These are phyloP conservation scores for Claviceps spartinae DNA, from an alignment of 2,329 filamentous ascomycete genomes.

Conservation along the genomic window DNA sequence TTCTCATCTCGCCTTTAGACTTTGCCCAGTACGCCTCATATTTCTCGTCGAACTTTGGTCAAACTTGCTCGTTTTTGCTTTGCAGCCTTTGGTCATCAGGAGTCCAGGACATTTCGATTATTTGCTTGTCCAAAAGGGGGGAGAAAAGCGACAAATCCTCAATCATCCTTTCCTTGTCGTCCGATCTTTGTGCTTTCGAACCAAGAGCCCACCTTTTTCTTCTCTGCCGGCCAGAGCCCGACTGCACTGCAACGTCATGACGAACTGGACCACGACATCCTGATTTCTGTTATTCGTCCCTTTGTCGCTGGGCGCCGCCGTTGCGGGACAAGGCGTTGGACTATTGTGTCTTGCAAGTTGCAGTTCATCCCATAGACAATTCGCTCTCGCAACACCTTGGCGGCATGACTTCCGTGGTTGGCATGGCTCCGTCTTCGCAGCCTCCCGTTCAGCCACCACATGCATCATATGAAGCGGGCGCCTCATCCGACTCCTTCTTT, in stretches of 20 bases:
- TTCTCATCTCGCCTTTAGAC: neutral
- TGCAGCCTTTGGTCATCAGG: neutral
- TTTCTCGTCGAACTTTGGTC: neutral
- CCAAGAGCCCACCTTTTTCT: neutral
- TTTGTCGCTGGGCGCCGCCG: neutral
- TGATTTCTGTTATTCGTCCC: neutral
- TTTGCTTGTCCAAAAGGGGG: neutral
- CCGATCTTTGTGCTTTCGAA: neutral
- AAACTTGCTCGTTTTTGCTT: neutral
- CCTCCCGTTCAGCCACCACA: slow-evolving; percentile 4
- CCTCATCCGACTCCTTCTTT: neutral
- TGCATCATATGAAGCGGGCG: slow-evolving; percentile 2
- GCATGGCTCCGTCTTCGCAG: slow-evolving; percentile 4
- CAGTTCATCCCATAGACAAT: neutral
- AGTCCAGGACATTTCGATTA: neutral
- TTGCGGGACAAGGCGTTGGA: neutral
- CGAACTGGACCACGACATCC: neutral
- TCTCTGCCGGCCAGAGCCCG: slow-evolving; percentile 7
- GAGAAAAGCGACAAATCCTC: neutral
- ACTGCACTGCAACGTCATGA: slow-evolving; percentile 1
- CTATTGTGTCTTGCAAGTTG: neutral
- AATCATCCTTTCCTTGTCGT: neutral
- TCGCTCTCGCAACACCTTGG: neutral
- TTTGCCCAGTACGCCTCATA: neutral
- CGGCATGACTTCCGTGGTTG: slow-evolving; percentile 4